Evolutionary conservation across 768 basidiomycete species (phyloP).

Genomic region (Trametes elegans): DNA sequence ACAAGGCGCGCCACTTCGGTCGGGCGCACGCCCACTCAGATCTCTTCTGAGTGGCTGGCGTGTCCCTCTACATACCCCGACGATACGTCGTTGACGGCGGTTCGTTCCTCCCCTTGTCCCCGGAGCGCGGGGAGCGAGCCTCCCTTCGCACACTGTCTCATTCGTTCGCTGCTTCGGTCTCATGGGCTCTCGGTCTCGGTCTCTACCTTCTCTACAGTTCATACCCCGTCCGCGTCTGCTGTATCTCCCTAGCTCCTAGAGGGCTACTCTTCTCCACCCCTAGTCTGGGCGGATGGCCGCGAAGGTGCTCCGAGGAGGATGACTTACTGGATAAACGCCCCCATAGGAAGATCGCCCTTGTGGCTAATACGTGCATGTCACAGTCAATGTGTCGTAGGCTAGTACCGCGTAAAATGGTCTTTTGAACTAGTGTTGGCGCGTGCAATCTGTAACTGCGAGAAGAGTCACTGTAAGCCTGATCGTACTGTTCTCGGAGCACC

Average conservation of each 20-base stretch:
- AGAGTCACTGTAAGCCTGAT: no score
- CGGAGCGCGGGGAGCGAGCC: slow-evolving; percentile 17
- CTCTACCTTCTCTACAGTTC: neutral
- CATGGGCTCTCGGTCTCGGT: neutral
- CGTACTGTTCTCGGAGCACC: no score
- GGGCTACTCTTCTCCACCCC: slow-evolving; percentile 7
- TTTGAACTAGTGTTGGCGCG: no score
- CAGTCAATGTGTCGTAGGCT: no score
- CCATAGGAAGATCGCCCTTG: neutral
- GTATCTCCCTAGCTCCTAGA: slow-evolving; percentile 10
- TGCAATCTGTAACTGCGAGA: no score
- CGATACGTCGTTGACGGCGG: slow-evolving; percentile 15
- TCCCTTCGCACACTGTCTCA: slow-evolving; percentile 6
- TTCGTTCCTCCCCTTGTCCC: neutral
- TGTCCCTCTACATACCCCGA: neutral
- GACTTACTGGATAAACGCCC: slow-evolving; percentile 15
- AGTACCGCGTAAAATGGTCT: no score
- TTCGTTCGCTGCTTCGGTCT: neutral
- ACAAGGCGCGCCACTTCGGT: slow-evolving; percentile 21
- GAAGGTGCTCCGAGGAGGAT: neutral
- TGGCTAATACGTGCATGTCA: neutral
- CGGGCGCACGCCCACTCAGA: slow-evolving; percentile 13
- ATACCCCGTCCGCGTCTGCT: neutral
- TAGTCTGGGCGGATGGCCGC: slow-evolving; percentile 4
- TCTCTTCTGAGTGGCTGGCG: slow-evolving; percentile 4